These are phyloP conservation scores for Chaetoscypha palmicola DNA, from an alignment of 2,329 filamentous ascomycete genomes.

Conservation along the genomic window DNA sequence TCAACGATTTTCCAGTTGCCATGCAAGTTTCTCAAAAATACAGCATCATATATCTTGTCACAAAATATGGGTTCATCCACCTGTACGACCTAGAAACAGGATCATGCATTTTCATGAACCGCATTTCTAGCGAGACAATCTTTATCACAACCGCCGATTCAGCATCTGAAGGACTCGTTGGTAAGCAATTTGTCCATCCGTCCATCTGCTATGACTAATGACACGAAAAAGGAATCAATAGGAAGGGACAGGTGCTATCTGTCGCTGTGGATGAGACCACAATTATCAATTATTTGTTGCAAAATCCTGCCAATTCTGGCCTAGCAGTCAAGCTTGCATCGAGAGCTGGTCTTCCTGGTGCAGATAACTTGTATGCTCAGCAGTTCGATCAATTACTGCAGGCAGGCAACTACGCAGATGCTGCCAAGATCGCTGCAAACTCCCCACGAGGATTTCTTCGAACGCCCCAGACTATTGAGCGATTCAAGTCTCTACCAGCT, in stretches of 20 bases:
- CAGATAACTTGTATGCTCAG: conserved; percentile 85
- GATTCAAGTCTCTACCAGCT: conserved; percentile 80
- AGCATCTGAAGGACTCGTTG: conserved; percentile 80
- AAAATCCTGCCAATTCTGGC: conserved; percentile 89
- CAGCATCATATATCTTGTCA: conserved; percentile 93
- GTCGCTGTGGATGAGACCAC: conserved; percentile 89
- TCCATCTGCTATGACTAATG: too few species aligned
- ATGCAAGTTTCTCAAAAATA: conserved; percentile 97
- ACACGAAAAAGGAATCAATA: too few species aligned
- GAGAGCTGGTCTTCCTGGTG: conserved; percentile 85
- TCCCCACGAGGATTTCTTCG: conserved; percentile 93
- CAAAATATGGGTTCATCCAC: conserved; percentile 98
- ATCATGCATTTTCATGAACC: conserved; percentile 97
- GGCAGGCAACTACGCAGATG: conserved; percentile 74
- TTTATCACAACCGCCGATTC: conserved; percentile 86
- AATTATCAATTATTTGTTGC: conserved; percentile 88
- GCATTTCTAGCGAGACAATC: conserved; percentile 98
- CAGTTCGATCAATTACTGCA: conserved; percentile 86
- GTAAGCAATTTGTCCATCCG: too few species aligned
- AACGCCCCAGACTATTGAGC: conserved; percentile 90
- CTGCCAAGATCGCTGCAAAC: conserved; percentile 93
- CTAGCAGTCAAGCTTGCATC: conserved; percentile 96
- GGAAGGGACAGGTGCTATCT: conserved; percentile 92
- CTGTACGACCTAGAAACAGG: conserved; percentile 96
- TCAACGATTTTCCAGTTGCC: conserved; percentile 94